Percentiles rank a stretch among this genome's conserved stretches.
Conservation (phyloP, 805 yeast species). For the Wickerhamomyces hampshirensis region DNA sequence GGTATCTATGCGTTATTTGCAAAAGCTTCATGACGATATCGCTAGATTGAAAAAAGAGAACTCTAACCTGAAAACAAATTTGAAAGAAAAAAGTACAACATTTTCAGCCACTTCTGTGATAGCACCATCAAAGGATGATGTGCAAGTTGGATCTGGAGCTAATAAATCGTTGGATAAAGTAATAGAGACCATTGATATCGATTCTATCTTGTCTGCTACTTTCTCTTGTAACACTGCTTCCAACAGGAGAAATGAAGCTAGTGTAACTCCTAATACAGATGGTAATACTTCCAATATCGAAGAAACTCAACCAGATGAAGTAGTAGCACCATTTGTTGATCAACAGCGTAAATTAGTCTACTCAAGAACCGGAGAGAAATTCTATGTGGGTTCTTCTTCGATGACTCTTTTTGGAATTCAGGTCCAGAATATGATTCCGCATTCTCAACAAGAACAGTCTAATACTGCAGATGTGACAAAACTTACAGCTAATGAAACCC, state of each 20-base stretch:
- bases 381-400: conserved; percentile 77
- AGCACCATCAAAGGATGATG: background rate
- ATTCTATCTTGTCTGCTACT: conserved; percentile 22
- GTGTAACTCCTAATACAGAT: background rate
- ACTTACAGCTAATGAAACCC: conserved; percentile 36
- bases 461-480: conserved; percentile 14
- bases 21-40: conserved; percentile 63
- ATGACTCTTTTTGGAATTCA: conserved; percentile 80
- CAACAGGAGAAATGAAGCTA: conserved; percentile 10
- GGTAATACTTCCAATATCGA: background rate
- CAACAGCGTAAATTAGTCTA: conserved; percentile 67
- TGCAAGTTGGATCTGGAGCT: background rate
- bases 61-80: conserved; percentile 42
- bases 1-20: conserved; percentile 65
- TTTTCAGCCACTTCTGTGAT: background rate
- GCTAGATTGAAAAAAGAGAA: conserved; percentile 63
- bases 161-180: conserved; percentile 13
- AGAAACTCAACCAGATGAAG: conserved; percentile 27
- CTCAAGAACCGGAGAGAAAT: conserved; percentile 69
- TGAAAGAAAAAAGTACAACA: conserved; percentile 8
- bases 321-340: conserved; percentile 67
- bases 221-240: conserved; percentile 24
- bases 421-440: conserved; percentile 55
- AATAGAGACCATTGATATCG: conserved; percentile 20
- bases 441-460: conserved; percentile 22